These are phyloP conservation scores for Cutaneotrichosporon daszewskae DNA, from an alignment of 1,284 basidiomycete genomes.

Conservation along the genomic window DNA sequence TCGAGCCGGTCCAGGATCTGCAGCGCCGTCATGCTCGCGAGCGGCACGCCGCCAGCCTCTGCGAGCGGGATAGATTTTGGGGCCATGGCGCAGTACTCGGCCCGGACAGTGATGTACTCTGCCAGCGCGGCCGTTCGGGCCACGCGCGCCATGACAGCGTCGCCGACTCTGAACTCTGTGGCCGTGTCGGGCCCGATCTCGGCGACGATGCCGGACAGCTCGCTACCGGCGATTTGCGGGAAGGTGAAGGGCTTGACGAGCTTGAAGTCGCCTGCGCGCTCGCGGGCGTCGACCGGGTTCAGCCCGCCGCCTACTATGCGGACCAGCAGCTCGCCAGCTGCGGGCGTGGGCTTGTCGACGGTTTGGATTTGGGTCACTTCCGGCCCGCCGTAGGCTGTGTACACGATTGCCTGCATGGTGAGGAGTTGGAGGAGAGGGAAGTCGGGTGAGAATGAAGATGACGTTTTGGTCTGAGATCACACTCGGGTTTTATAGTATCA, in stretches of 20 bases:
- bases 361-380: constrained; percentile 9
- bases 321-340: constrained; percentile 11
- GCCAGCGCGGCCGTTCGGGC: constrained; percentile 46
- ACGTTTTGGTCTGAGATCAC: too few relatives aligned
- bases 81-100: constrained; percentile 9
- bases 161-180: constrained; percentile 39
- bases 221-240: constrained; percentile 12
- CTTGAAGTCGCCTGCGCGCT: constrained; percentile 14
- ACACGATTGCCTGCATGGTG: constrained; percentile 18
- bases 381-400: constrained; percentile 19
- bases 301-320: constrained; percentile 8
- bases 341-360: constrained; percentile 8
- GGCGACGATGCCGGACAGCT: constrained; percentile 51
- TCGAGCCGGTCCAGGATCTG: constrained; percentile 18
- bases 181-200: constrained; percentile 29
- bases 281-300: constrained; percentile 38
- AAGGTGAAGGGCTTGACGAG: constrained; percentile 18
- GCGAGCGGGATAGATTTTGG: constrained; percentile 11
- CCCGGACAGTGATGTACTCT: constrained; percentile 41
- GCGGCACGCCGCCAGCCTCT: constrained; percentile 19
- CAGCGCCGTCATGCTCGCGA: constrained; percentile 17
- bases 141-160: constrained; percentile 50
- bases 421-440: too few relatives aligned
- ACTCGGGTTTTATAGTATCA: too few relatives aligned
- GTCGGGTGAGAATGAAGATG: too few relatives aligned